A percentile compares a stretch with the other conserved stretches of the same genome.
Evolutionary conservation across 2,329 filamentous ascomycete genomes (phyloP).

Genomic region (Fusarium marasasianum): DNA sequence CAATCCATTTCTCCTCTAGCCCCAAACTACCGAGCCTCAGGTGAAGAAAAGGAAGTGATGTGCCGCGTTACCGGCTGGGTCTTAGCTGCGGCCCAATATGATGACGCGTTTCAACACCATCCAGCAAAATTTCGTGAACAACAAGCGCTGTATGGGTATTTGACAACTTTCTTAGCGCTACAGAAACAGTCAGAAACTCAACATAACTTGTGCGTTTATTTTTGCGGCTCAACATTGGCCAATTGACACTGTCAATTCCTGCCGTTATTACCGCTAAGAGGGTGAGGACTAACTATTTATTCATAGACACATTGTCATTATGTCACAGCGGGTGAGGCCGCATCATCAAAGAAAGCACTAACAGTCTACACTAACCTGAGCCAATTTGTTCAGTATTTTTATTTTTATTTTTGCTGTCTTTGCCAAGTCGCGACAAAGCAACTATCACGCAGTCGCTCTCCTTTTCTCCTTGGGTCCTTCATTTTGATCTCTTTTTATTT

Average conservation of each 20-base stretch:
- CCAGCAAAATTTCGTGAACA: background rate
- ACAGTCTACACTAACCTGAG: background rate
- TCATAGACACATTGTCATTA: slow-evolving; percentile 22
- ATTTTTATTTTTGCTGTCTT: background rate
- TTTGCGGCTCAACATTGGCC: slow-evolving; percentile 26
- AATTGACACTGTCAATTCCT: slow-evolving; percentile 11
- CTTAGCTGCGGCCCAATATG: slow-evolving; percentile 35
- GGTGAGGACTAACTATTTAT: background rate
- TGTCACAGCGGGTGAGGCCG: slow-evolving; percentile 31
- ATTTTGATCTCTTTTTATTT: slow-evolving; percentile 3
- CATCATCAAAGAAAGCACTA: slow-evolving; percentile 32
- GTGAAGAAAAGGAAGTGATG: slow-evolving; percentile 16
- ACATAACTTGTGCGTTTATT: background rate
- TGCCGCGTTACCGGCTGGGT: slow-evolving; percentile 39
- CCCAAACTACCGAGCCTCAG: slow-evolving; percentile 29
- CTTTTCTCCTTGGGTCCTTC: background rate
- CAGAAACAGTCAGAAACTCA: background rate
- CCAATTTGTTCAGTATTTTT: slow-evolving; percentile 3
- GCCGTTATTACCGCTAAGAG: slow-evolving; percentile 8
- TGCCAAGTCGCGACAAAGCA: background rate
- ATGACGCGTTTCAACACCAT: slow-evolving; percentile 38
- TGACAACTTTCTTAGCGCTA: slow-evolving; percentile 11
- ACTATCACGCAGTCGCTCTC: background rate
- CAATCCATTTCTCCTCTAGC: background rate
- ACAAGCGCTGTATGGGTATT: slow-evolving; percentile 12